Conservation (phyloP, 345 rosid species). For the Salix purpurea region DNA sequence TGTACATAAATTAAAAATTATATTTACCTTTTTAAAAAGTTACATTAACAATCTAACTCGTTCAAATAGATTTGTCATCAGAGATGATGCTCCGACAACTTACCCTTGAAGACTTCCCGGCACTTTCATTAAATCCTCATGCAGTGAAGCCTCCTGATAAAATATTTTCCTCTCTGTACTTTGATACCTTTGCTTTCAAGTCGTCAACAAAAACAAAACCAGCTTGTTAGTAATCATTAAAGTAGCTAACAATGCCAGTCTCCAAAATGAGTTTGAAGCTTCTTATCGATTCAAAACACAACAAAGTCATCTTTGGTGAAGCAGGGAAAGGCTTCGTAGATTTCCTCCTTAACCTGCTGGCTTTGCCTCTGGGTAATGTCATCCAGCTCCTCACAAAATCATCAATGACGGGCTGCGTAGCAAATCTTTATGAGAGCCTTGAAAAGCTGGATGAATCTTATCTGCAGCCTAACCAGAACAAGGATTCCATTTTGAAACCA, state of each 20-base stretch:
- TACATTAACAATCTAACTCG: no score
- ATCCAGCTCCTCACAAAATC: background rate
- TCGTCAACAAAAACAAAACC: no score
- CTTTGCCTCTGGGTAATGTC: background rate
- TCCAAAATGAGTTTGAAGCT: background rate
- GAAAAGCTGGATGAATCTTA: background rate
- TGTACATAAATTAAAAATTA: no score
- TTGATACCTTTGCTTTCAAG: no score
- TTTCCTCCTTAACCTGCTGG: background rate
- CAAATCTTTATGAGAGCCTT: no score
- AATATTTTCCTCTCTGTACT: no score
- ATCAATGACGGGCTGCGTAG: background rate
- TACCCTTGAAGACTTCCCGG: no score
- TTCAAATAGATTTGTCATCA: no score
- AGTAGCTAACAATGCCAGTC: background rate
- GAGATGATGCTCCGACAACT: no score
- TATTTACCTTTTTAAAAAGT: no score
- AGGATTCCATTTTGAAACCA: constrained; percentile 2
- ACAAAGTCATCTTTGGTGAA: constrained; percentile 19
- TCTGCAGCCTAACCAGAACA: background rate
- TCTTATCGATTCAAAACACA: background rate
- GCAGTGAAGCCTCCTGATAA: no score
- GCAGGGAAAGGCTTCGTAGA: background rate
- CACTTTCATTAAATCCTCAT: no score
- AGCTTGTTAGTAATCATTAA: background rate